These are phyloP conservation scores for Onygenales sp. DNA, from an alignment of 2,329 filamentous ascomycete genomes.

Conservation along the genomic window DNA sequence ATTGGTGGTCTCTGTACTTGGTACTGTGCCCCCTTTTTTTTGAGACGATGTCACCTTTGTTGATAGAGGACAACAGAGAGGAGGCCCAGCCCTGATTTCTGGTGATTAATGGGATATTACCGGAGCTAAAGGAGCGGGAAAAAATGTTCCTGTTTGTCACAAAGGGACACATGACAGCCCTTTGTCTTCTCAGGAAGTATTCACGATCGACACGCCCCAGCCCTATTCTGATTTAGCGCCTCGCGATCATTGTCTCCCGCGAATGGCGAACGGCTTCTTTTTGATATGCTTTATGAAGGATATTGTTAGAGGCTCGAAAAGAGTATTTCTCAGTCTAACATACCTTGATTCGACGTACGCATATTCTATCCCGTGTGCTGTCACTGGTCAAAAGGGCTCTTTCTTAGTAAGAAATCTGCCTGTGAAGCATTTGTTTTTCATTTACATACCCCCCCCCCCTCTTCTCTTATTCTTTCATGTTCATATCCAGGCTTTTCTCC, in stretches of 20 bases:
- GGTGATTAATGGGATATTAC: neutral
- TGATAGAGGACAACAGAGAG: no score
- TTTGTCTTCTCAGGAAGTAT: neutral
- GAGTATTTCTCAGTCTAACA: no score
- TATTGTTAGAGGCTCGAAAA: neutral
- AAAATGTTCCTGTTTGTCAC: neutral
- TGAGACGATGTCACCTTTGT: neutral
- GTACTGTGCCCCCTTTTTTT: no score
- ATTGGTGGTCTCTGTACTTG: no score
- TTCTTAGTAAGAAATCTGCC: no score
- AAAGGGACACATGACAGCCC: neutral
- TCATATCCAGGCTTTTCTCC: neutral
- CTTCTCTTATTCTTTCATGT: no score
- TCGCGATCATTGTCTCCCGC: neutral
- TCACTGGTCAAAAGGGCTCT: no score
- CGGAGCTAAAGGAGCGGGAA: neutral
- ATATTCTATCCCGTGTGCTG: no score
- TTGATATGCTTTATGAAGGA: neutral
- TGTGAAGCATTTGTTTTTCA: no score
- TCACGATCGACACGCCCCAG: neutral
- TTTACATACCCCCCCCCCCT: no score
- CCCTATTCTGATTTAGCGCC: neutral
- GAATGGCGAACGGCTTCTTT: neutral
- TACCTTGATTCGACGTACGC: no score
- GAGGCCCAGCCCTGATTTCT: neutral